phyloP scores from a whole-genome alignment of 2,329 filamentous ascomycete genomes.

The Sarocladiaceae sp. region DNA sequence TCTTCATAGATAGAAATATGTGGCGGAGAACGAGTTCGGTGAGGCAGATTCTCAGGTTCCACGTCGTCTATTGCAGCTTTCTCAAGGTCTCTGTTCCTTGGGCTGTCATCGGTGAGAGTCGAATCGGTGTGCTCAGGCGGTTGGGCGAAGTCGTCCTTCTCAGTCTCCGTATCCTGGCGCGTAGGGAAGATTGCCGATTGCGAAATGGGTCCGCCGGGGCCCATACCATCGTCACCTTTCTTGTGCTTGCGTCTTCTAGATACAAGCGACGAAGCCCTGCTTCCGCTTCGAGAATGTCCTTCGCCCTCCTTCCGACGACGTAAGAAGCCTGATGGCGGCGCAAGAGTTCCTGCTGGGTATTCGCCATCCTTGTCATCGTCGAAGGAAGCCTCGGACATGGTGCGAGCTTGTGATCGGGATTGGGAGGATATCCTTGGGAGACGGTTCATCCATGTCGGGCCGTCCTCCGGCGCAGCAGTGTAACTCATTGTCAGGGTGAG shows the following conservation, averaged over 20 bases:
- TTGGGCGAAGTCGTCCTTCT: constrained; percentile 25
- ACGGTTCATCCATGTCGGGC: constrained; percentile 91
- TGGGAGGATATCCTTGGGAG: constrained; percentile 67
- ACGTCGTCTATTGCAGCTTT: neutral
- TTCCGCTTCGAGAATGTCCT: constrained; percentile 44
- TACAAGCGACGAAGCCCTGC: constrained; percentile 56
- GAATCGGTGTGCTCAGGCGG: constrained; percentile 27
- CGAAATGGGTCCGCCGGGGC: constrained; percentile 80
- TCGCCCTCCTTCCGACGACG: constrained; percentile 79
- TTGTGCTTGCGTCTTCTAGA: constrained; percentile 61
- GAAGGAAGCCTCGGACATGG: constrained; percentile 73
- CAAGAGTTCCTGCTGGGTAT: constrained; percentile 66
- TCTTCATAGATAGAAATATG: constrained; percentile 73
- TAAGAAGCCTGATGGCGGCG: constrained; percentile 73
- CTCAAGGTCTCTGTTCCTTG: neutral
- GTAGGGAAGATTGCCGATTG: constrained; percentile 84
- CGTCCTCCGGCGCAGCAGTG: constrained; percentile 82
- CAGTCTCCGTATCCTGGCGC: constrained; percentile 26
- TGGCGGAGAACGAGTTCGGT: constrained; percentile 16
- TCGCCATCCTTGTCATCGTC: constrained; percentile 53
- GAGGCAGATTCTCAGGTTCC: constrained; percentile 2
- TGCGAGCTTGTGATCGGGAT: constrained; percentile 77
- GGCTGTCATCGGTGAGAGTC: constrained; percentile 13
- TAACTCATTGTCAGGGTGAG: constrained; percentile 94
- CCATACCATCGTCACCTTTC: constrained; percentile 67